phyloP scores from a whole-genome alignment of 2,329 filamentous ascomycete genomes.

The Malbranchea cinnamomea region DNA sequence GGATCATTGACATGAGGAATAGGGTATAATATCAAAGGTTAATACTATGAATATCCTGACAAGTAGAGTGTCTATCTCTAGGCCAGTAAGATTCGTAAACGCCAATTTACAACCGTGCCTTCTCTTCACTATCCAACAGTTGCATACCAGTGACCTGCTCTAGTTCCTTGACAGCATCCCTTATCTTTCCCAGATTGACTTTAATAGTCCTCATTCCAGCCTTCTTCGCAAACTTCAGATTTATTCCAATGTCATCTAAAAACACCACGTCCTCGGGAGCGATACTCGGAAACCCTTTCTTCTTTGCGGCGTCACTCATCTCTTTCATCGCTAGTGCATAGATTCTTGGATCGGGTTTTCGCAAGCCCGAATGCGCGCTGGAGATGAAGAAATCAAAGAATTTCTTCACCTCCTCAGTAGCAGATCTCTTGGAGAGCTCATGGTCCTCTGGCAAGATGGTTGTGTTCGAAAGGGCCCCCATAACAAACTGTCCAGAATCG shows the following conservation, averaged over 20 bases:
- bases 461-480: slow-evolving; percentile 83
- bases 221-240: slow-evolving; percentile 63
- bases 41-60: too few relatives aligned
- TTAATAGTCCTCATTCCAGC: slow-evolving; percentile 72
- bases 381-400: slow-evolving; percentile 80
- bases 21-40: too few relatives aligned
- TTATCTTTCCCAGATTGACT: slow-evolving; percentile 62
- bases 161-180: slow-evolving; percentile 67
- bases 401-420: slow-evolving; percentile 42
- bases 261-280: slow-evolving; percentile 60
- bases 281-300: slow-evolving; percentile 41
- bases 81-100: too few relatives aligned
- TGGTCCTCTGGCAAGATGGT: slow-evolving; percentile 59
- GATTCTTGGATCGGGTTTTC: slow-evolving; percentile 74
- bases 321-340: slow-evolving; percentile 58
- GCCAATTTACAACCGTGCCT: slow-evolving; percentile 20
- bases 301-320: slow-evolving; percentile 47
- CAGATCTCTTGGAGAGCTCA: slow-evolving; percentile 17
- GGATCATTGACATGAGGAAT: too few relatives aligned
- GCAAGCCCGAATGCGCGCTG: slow-evolving; percentile 69
- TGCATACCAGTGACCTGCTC: slow-evolving; percentile 58
- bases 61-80: too few relatives aligned
- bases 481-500: slow-evolving; percentile 47
- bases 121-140: slow-evolving; percentile 23
- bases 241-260: slow-evolving; percentile 87